Conservation (phyloP, 768 basidiomycete species). For the Hortiboletus flavorubellus region DNA sequence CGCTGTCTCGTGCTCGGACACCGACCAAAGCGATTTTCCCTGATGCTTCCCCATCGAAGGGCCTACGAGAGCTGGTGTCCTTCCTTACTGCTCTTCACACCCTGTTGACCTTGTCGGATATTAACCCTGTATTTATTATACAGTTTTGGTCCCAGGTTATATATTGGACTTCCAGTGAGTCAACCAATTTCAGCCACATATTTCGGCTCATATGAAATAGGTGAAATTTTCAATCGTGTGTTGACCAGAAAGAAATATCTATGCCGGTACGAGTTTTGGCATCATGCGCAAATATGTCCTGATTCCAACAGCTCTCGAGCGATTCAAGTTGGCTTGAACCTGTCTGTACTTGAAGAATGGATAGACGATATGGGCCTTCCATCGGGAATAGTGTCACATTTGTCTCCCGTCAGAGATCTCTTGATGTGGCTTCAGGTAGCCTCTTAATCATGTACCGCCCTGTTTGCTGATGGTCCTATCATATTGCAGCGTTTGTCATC, state of each 20-base stretch:
- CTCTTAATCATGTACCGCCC: neutral
- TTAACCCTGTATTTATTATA: constrained; percentile 83
- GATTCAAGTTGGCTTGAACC: constrained; percentile 84
- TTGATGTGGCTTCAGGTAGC: constrained; percentile 80
- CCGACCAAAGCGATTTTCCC: constrained; percentile 51
- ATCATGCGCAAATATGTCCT: constrained; percentile 3
- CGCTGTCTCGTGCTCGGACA: constrained; percentile 53
- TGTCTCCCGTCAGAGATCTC: constrained; percentile 80
- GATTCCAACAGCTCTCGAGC: constrained; percentile 60
- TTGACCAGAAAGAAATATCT: constrained; percentile 92
- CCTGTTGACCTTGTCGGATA: constrained; percentile 77
- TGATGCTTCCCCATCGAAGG: constrained; percentile 41
- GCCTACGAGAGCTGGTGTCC: constrained; percentile 59
- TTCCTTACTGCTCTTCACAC: constrained; percentile 86
- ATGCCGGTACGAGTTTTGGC: constrained; percentile 58
- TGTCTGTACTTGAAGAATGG: constrained; percentile 89
- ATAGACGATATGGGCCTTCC: constrained; percentile 78
- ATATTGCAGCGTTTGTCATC: constrained; percentile 71
- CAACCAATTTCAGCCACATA: constrained; percentile 2
- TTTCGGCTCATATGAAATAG: constrained; percentile 35
- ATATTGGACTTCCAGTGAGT: constrained; percentile 94
- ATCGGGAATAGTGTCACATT: constrained; percentile 71
- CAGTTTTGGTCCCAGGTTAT: constrained; percentile 98
- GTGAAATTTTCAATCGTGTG: constrained; percentile 82
- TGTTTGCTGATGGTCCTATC: neutral